Base-by-base conservation (phyloP, 345 rosid species). In the Salix viminalis region DNA sequence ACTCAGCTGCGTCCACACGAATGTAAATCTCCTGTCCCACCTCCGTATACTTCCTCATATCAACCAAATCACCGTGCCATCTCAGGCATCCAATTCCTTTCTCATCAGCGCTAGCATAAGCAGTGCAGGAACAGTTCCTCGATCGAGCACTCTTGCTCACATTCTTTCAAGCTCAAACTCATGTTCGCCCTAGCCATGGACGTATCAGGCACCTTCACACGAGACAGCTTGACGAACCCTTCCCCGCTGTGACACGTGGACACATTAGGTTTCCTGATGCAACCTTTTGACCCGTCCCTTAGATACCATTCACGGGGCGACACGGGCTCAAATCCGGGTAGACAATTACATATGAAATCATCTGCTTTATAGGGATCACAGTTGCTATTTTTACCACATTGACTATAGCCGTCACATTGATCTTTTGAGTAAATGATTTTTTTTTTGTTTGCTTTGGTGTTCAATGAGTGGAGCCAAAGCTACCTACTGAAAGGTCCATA, bases 251-350 rank as follows among this genome's bases (percentile, higher is more conserved):
- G 48, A 76, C 75, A 77, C 15, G 71, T 39, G 39, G 76, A 71
- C 41, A 26, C 65, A 2, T 58, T 39, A 0, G 23, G 64, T 23
- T 65, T 87, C 83, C 89, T 86, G 30, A 26, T 32, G 75, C 98
- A 94, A 13, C 98, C 98, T 5, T 67, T 82, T 0, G 85, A 79
- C 8, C 81, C 86, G 4, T 91, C 93, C 69, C 94, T 82, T 64
- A 89, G 54, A 77, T 19, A 77, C 98, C 98, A 92, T 23, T 77
- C 91, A 0, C 34, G 23, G 0, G 85, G 85, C 2, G 75, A 85
- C 61, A 73, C 89, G 13, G 98, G 98, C 58, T 84, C 86, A 60
- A 86, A 91, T 3, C 97, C 97, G 0, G 94, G 95, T 0, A 91
- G 46, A 76, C 98, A 94, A 3, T 74, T 69, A 75, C 97, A 91